Evolutionary conservation across 139 green algal genomes (phyloP).

Genomic region (Chlorella vulgaris): DNA sequence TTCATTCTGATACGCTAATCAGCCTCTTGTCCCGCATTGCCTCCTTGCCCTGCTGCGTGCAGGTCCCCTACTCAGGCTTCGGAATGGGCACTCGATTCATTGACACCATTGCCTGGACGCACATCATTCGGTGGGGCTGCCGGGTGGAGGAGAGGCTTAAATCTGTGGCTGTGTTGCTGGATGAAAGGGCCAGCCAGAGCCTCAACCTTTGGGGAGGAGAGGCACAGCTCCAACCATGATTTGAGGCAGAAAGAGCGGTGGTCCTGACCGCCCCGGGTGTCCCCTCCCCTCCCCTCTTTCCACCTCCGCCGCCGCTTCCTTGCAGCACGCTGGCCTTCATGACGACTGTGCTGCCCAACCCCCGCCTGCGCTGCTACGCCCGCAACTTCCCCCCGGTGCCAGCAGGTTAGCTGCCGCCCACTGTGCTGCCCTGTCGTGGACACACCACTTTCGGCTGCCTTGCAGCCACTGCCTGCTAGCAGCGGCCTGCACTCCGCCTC

Average conservation of each 20-base stretch:
- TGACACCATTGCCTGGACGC: slow-evolving; percentile 64
- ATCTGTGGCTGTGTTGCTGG: neutral
- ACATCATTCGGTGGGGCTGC: slow-evolving; percentile 46
- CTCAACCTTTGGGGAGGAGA: too few relatives aligned
- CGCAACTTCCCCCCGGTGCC: slow-evolving; percentile 58
- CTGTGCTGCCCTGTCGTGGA: too few relatives aligned
- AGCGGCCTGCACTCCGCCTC: too few relatives aligned
- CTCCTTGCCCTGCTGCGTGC: too few relatives aligned
- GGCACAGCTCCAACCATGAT: too few relatives aligned
- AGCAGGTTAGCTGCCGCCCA: neutral
- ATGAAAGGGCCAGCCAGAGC: neutral
- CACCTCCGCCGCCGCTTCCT: neutral
- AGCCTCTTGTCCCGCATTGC: neutral
- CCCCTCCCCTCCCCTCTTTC: neutral
- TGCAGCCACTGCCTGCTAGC: too few relatives aligned
- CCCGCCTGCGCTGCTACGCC: slow-evolving; percentile 70
- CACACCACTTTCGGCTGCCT: too few relatives aligned
- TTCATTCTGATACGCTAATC: neutral
- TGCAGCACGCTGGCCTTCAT: slow-evolving; percentile 78
- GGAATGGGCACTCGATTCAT: slow-evolving; percentile 70
- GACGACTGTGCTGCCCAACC: slow-evolving; percentile 81
- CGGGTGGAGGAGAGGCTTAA: neutral
- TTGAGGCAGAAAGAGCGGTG: too few relatives aligned
- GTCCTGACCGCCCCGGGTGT: neutral
- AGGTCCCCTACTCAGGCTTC: slow-evolving; percentile 83